Base-by-base conservation (phyloP, 768 basidiomycete genomes). In the Trametes cinnabarina region DNA sequence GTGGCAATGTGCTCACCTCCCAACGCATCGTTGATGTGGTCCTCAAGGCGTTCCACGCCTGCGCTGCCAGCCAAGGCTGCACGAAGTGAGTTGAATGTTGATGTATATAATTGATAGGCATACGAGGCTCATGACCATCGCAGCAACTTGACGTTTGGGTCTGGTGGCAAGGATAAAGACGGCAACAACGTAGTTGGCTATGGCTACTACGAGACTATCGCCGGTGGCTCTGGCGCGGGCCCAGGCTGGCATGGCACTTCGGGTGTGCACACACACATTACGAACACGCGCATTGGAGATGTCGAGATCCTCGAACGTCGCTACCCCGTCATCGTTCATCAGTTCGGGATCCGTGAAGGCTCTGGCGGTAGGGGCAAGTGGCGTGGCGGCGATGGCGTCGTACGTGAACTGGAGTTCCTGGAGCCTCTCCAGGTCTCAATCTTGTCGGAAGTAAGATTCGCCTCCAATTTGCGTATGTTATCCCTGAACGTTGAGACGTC, bases 11-110 rank as follows among this genome's bases (percentile, higher is more conserved):
- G 2, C 75, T 92, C 43, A 94, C 93, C 3, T 90, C 87, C 5
- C 94, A 96, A 68, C 80, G 95, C n/a, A 91, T 96, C 43, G 92
- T 95, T 2, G 95, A 98, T 68, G 93, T 95, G 2, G 90, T 98
- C 32, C 76, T 98, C 34, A 92, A 90, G 69, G 94, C 94, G 0
- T 97, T 98, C 77, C 82, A 89, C 65, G 94, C 92, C 3, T 88
- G 86, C 46, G 93, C 94, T 17, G 95, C 94, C 0, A 92, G 90
- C 66, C 94, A 97, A 69, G 95, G 95, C 1, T 92, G 92, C 66
- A 94, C 92, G 44, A 95, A 95, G 92, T 92, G 69, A 63, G 85
- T 71, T 63, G n/a, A n/a, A n/a, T n/a, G n/a, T n/a, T n/a, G n/a
- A n/a, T n/a, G n/a, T n/a, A n/a, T n/a, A n/a, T n/a, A n/a, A n/a